Percentiles rank a stretch among this genome's conserved stretches.
phyloP scores from a whole-genome alignment of 306 rosid species.

The Medicago truncatula region DNA sequence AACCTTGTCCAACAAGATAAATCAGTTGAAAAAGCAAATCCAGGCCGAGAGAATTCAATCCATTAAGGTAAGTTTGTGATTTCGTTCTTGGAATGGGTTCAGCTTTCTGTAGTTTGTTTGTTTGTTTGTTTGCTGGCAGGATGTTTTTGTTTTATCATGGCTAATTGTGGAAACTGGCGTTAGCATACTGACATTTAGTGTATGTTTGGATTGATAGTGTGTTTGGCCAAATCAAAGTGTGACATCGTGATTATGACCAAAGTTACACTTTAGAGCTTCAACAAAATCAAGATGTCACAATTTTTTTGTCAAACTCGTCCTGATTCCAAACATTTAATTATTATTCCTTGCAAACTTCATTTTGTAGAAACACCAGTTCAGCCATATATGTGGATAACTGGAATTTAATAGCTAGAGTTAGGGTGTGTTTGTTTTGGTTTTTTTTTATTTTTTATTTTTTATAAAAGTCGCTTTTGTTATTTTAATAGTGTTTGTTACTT shows the following conservation, averaged over 20 bases:
- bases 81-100: neutral
- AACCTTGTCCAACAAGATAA: conserved; percentile 65
- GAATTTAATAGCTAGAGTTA: conserved; percentile 4
- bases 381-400: conserved; percentile 16
- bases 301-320: neutral
- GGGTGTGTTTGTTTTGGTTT: no score
- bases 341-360: neutral
- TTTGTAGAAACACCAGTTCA: conserved; percentile 15
- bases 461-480: no score
- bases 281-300: neutral
- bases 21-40: conserved; percentile 76
- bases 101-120: no score
- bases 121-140: no score
- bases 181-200: neutral
- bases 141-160: neutral
- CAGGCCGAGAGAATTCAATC: conserved; percentile 68
- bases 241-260: neutral
- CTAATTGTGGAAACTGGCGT: conserved; percentile 7
- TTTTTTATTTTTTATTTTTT: no score
- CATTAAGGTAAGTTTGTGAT: conserved; percentile 55
- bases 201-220: neutral
- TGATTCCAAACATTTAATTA: neutral
- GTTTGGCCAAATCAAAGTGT: neutral
- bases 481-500: no score
- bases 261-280: neutral